Percentiles rank a stretch among this genome's conserved stretches.
Conservation (phyloP, 2,329 filamentous ascomycete species). For the Aspergillus cejpii region DNA sequence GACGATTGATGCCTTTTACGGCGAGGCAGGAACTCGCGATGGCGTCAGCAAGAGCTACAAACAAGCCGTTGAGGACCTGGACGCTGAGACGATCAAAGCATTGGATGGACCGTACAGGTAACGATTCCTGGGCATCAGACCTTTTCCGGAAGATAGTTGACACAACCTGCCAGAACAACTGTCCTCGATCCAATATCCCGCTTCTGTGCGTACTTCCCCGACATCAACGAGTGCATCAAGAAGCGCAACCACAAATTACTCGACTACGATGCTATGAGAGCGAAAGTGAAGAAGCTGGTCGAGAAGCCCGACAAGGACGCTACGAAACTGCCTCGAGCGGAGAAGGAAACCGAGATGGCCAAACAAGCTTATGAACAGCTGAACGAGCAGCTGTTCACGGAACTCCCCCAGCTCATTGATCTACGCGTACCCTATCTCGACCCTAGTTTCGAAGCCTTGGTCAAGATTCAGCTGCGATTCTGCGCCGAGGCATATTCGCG, state of each 20-base stretch:
- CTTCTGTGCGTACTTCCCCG: conserved; percentile 97
- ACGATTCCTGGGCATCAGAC: conserved; percentile 8
- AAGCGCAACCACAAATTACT: conserved; percentile 98
- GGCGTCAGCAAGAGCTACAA: conserved; percentile 96
- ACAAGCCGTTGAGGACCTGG: conserved; percentile 93
- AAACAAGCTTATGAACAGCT: conserved; percentile 90
- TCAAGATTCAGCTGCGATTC: conserved; percentile 97
- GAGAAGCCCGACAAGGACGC: conserved; percentile 99
- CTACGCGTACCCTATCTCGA: conserved; percentile 94
- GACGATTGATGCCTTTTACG: conserved; percentile 98
- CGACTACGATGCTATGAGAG: conserved; percentile 92
- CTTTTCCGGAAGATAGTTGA: not conserved
- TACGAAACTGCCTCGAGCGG: conserved; percentile 87
- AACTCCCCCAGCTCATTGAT: conserved; percentile 93
- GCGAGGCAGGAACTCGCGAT: conserved; percentile 87
- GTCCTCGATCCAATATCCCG: conserved; percentile 91
- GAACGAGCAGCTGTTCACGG: conserved; percentile 89
- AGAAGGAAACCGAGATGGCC: conserved; percentile 94
- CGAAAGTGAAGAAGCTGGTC: conserved; percentile 91
- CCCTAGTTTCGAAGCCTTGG: conserved; percentile 91
- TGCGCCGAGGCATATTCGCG: conserved; percentile 95
- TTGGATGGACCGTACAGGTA: conserved; percentile 90
- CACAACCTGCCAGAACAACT: conserved; percentile 57
- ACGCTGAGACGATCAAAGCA: conserved; percentile 97
- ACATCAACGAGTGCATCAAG: conserved; percentile 99